Evolutionary conservation across 345 rosid genomes (phyloP).

Genomic region (Bruguiera sexangula): DNA sequence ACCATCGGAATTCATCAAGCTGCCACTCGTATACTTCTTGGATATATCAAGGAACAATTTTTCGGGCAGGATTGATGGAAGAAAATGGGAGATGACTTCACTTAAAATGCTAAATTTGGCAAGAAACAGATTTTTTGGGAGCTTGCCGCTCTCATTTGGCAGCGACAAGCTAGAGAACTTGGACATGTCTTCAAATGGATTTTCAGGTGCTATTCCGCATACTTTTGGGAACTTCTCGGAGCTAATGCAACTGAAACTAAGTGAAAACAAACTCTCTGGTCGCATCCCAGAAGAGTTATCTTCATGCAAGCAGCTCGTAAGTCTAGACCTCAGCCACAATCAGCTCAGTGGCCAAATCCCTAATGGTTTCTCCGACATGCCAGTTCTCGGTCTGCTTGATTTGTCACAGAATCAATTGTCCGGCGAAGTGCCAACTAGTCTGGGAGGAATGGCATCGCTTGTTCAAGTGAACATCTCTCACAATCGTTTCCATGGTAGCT

Average conservation of each 20-base stretch:
- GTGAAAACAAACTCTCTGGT: slow-evolving; percentile 54
- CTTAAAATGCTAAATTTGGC: slow-evolving; percentile 76
- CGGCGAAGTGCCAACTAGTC: slow-evolving; percentile 53
- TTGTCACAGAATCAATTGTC: slow-evolving; percentile 62
- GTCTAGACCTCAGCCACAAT: slow-evolving; percentile 75
- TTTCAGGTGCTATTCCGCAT: slow-evolving; percentile 55
- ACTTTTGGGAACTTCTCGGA: slow-evolving; percentile 42
- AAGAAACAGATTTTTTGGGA: slow-evolving; percentile 53
- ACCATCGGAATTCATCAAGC: slow-evolving; percentile 45
- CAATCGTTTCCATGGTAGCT: slow-evolving; percentile 45
- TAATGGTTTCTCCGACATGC: slow-evolving; percentile 30
- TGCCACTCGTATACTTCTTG: slow-evolving; percentile 65
- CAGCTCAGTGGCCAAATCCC: slow-evolving; percentile 63
- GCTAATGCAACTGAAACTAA: slow-evolving; percentile 58
- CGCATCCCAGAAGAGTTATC: slow-evolving; percentile 63
- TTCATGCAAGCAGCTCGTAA: slow-evolving; percentile 67
- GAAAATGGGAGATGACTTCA: slow-evolving; percentile 63
- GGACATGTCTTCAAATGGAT: slow-evolving; percentile 55
- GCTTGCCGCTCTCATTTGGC: slow-evolving; percentile 54
- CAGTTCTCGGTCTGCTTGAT: slow-evolving; percentile 73
- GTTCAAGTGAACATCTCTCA: slow-evolving; percentile 28
- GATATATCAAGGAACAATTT: slow-evolving; percentile 73
- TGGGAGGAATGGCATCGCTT: slow-evolving; percentile 28
- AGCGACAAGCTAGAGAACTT: slow-evolving; percentile 57
- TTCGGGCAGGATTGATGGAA: slow-evolving; percentile 44